Evolutionary conservation across 2,329 filamentous ascomycete genomes (phyloP), one percentile per base, ranked within the genome.

Genomic region (Amphichorda felina): DNA sequence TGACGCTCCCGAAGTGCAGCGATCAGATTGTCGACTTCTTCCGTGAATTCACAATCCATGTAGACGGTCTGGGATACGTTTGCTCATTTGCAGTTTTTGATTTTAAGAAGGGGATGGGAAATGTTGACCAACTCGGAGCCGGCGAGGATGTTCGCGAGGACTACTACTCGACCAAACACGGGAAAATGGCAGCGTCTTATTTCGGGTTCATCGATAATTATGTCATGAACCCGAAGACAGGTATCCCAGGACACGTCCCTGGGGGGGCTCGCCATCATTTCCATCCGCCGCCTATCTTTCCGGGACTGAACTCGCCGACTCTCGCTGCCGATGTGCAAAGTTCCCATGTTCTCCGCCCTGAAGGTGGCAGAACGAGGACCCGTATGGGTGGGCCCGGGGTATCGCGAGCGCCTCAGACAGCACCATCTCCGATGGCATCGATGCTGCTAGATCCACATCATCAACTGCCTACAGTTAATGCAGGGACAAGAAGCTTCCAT

Each of bases 51-150:
- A 96, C 91, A 0, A 79, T 98, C 16, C 88, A 98, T 47, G 89
- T 98, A 13, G 91, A 98, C 50, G 91, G 91, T 0, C 71, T 98
- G 25, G 91, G 91, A 16, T 89, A 95, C 45, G 86, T 96, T 9
- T 98, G 91, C 57, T 95, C 89, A 1, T 96, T 95, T 60, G 91
- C 91, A 3, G 86, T 94, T 25, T 98, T 98, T 49, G 85, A 95
- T 43, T 96, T 96, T 61, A 88, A 94, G 56, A 89, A 87, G 54
- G 82, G 79, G 17, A 68, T 79, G 16, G 62, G 60, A 11, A 61
- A 63, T 18, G 60, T 55, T 35, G 57, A 56, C 13, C 53, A 54
- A 26, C 59, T 56, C 9, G 59, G 40, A 40, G 54, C 45, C 36
- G 55, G 48, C 43, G 14, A 33, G 5, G 82, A 87, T 51, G 71